Evolutionary conservation across 2,329 filamentous ascomycete genomes (phyloP).

Genomic region (Aspergillus calidoustus): DNA sequence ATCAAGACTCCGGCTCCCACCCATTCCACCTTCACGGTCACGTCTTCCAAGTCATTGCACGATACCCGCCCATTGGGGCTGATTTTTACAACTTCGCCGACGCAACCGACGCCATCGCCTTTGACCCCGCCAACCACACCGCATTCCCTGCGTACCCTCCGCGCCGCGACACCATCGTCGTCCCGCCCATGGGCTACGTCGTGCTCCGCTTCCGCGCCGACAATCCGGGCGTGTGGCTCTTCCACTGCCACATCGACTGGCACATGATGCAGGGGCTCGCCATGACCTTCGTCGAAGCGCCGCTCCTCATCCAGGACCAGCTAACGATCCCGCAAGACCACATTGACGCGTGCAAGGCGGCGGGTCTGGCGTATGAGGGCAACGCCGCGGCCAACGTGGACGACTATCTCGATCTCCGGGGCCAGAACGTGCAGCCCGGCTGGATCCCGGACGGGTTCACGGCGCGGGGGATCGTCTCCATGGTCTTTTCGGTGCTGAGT

Average conservation of each 20-base stretch:
- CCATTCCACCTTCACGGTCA: conserved; percentile 59
- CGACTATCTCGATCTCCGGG: conserved; percentile 66
- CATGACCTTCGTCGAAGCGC: conserved; percentile 32
- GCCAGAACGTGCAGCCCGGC: conserved; percentile 60
- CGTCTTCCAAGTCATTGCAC: conserved; percentile 50
- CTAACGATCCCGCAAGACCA: conserved; percentile 52
- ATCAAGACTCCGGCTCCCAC: conserved; percentile 44
- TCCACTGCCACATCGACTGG: conserved; percentile 59
- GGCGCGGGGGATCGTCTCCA: conserved; percentile 70
- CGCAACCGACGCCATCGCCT: conserved; percentile 36
- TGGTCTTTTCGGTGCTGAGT: conserved; percentile 72
- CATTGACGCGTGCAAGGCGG: conserved; percentile 60
- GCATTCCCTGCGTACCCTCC: conserved; percentile 62
- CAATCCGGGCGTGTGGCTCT: conserved; percentile 57
- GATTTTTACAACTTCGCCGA: conserved; percentile 32
- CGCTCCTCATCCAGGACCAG: conserved; percentile 22
- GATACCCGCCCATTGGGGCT: not conserved
- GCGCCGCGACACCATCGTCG: conserved; percentile 69
- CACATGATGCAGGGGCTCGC: conserved; percentile 63
- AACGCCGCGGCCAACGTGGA: conserved; percentile 76
- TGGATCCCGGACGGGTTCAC: conserved; percentile 72
- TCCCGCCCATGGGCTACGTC: conserved; percentile 63
- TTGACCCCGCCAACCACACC: conserved; percentile 30
- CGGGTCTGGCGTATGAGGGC: conserved; percentile 58
- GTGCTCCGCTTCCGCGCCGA: conserved; percentile 61